Evolutionary conservation across 2,329 filamentous ascomycete genomes (phyloP), one percentile per base, ranked within the genome.

Genomic region (Bipolaris cookei): DNA sequence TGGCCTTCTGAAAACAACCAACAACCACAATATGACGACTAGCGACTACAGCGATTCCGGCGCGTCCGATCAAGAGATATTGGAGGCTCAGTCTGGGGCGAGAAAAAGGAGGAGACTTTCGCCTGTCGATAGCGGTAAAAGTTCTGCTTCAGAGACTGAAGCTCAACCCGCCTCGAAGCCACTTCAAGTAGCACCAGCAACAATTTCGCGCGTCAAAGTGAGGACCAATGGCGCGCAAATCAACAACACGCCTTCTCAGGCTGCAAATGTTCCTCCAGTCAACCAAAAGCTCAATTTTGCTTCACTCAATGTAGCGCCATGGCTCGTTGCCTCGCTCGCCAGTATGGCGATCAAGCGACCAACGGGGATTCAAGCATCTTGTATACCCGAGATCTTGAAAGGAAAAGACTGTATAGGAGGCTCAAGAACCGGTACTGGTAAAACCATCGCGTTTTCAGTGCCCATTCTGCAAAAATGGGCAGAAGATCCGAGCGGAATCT

Each of bases 381-480:
- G 91, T 73, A 98, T 99, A 70, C 93, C 94, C 1, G 90, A 95
- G 74, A 97, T 98, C 58, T 77, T 99, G 32, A 89, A 91, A 67
- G 95, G 95, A 5, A 85, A 90, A 67, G 93, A 99, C 78, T 97
- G 71, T 73, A 97, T 99, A 67, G 95, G 95, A 72, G 93, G 93
- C 35, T 96, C 91, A 72, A 85, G 92, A 61, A 99, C 95, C 0
- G 95, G 95, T 81, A 97, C 94, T 11, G 95, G 95, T 78, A 99
- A 99, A 81, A 99, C 95, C 3, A 88, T 98, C 41, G 93, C 95
- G 1, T 99, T 99, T 77, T 91, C 94, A 1, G 92, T 93, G 8
- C 95, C 95, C 0, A 96, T 99, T 58, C 80, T 99, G 62, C 94
- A 98, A 75, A 90, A 89, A 76, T 98, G 93, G 92, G 88, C 94